Percentiles rank a stretch among this genome's conserved stretches.
These are phyloP conservation scores for Hapsidospora chrysogenum DNA, from an alignment of 495 filamentous ascomycete species.

Conservation along the genomic window DNA sequence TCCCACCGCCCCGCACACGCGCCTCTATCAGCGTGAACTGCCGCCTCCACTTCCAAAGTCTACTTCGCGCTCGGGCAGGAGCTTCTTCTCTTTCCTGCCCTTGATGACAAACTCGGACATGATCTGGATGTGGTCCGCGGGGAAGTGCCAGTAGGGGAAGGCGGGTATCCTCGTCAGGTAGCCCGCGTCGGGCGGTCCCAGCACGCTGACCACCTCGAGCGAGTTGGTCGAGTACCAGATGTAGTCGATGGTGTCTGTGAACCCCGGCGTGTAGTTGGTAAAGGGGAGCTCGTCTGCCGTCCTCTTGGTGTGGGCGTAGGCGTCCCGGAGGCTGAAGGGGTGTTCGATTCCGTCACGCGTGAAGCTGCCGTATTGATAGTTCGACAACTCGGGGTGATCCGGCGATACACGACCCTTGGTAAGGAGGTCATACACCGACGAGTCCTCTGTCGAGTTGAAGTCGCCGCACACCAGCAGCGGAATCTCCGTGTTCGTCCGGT, in stretches of 20 bases:
- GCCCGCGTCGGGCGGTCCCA: conserved; percentile 79
- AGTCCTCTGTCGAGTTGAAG: conserved; percentile 78
- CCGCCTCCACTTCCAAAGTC: too few relatives aligned
- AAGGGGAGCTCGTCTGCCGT: conserved; percentile 69
- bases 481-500: conserved; percentile 68
- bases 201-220: conserved; percentile 68
- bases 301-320: conserved; percentile 50
- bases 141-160: conserved; percentile 95
- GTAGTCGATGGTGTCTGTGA: conserved; percentile 85
- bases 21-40: too few relatives aligned
- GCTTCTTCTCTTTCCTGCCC: conserved; percentile 64
- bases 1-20: too few relatives aligned
- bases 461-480: conserved; percentile 87
- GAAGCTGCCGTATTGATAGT: conserved; percentile 69
- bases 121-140: conserved; percentile 88
- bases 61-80: conserved; percentile 1
- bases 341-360: conserved; percentile 82
- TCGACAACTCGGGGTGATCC: conserved; percentile 59
- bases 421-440: conserved; percentile 77
- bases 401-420: conserved; percentile 53
- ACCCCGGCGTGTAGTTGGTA: conserved; percentile 90
- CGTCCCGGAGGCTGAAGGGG: conserved; percentile 82
- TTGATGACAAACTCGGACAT: conserved; percentile 87
- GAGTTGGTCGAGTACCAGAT: conserved; percentile 93
- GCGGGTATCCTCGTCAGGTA: conserved; percentile 84